Percentiles rank a stretch among this genome's conserved stretches.
Conservation (phyloP, 2,329 filamentous ascomycete species). For the Neobulgaria alba region DNA sequence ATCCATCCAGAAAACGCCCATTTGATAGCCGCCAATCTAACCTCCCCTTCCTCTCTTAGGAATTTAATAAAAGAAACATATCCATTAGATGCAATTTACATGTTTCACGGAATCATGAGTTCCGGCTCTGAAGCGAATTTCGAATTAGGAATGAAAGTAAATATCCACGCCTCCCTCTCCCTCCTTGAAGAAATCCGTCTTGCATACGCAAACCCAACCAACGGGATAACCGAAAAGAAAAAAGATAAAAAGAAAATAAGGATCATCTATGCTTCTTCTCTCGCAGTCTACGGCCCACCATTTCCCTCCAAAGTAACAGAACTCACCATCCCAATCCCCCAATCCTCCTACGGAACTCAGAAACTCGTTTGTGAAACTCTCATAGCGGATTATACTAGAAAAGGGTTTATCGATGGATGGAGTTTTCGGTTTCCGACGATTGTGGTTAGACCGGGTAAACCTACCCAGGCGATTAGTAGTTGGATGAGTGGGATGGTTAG, state of each 20-base stretch:
- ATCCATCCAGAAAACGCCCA: conserved; percentile 20
- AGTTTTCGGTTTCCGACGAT: conserved; percentile 51
- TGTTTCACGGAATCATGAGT: conserved; percentile 58
- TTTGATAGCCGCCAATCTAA: conserved; percentile 29
- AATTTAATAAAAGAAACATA: conserved; percentile 24
- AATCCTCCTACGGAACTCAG: conserved; percentile 51
- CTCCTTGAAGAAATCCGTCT: conserved; percentile 44
- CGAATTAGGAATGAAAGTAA: conserved; percentile 45
- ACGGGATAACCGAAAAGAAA: too few species aligned
- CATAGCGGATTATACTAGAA: conserved; percentile 47
- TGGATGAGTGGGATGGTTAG: conserved; percentile 55
- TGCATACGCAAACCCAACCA: conserved; percentile 33
- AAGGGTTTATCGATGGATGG: conserved; percentile 48
- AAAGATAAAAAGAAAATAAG: conserved; percentile 20
- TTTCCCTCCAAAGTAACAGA: conserved; percentile 40
- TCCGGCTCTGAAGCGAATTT: conserved; percentile 51
- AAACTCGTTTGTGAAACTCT: conserved; percentile 54
- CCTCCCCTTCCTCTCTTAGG: conserved; percentile 26
- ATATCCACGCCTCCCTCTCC: conserved; percentile 46
- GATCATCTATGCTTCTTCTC: conserved; percentile 49
- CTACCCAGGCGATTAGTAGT: conserved; percentile 50
- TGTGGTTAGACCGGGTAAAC: conserved; percentile 49
- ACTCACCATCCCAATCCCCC: conserved; percentile 40
- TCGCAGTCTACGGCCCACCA: conserved; percentile 50
- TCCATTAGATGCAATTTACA: conserved; percentile 40